Base-by-base conservation (phyloP, 768 basidiomycete genomes). In the Auriscalpium vulgare region DNA sequence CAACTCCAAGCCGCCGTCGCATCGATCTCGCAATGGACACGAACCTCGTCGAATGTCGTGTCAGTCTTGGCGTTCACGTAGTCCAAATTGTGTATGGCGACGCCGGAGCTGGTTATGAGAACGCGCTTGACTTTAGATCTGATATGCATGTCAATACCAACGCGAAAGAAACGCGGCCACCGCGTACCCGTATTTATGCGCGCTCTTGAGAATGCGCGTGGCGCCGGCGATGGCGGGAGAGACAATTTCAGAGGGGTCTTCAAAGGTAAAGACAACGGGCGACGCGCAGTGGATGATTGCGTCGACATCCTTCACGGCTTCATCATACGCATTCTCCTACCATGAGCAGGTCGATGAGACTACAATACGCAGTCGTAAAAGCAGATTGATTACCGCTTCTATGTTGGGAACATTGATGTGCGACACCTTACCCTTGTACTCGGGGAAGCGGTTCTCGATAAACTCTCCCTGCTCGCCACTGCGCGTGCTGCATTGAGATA, bases 221-320 rank as follows among this genome's bases (percentile, higher is more conserved):
- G 74, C 73, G 19, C 74, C 74, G 34, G 72, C 62, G 14, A 73
- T 66, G 23, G 74, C 73, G 14, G 77, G 76, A 11, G 58, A 58
- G 60, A 76, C 70, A 23, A 75, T 59, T 56, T 75, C 66, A 62
- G 58, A 46, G 2, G 62, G 60, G 11, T 63, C 61, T n/a, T 53
- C 50, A 7, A 37, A 47, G 21, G 17, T 49, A 8, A 67, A 53
- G 46, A 63, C 63, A 55, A 74, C 64, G 0, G 73, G 73, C 1
- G 73, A 72, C 1, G 72, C 73, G 19, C 66, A 65, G 59, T 76
- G 75, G 38, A 62, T 59, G 51, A 81, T 68, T 1, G 68, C 78
- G 37, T 75, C 71, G 10, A 78, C 74, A 8, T 69, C 77, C 62
- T 75, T 71, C 56, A 77, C 73, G 8, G 72, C 75, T n/a, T 75